These are phyloP conservation scores for Malassezia nana DNA, from an alignment of 1,284 basidiomycete genomes.

Conservation along the genomic window DNA sequence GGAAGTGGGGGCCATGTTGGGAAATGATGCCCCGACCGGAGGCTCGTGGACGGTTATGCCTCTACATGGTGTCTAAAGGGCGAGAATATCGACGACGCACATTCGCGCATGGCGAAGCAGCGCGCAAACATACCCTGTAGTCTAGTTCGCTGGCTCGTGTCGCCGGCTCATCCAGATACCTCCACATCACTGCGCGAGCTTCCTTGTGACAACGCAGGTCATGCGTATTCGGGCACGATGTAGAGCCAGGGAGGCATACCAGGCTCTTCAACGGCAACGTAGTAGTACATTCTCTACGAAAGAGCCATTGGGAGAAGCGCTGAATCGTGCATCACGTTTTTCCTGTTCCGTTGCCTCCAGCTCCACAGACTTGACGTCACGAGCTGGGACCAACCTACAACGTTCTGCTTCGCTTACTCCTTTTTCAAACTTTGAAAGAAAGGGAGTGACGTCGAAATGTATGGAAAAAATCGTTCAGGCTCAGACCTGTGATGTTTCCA, in stretches of 20 bases:
- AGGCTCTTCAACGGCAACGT: background rate
- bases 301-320: background rate
- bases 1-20: background rate
- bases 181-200: background rate
- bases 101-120: too few relatives aligned
- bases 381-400: background rate
- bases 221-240: background rate
- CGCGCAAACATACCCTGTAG: too few relatives aligned
- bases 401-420: background rate
- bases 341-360: background rate
- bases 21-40: background rate
- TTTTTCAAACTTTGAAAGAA: slow-evolving; percentile 13
- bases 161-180: too few relatives aligned
- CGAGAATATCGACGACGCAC: background rate
- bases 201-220: background rate
- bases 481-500: slow-evolving; percentile 15
- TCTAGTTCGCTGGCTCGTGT: too few relatives aligned
- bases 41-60: slow-evolving; percentile 8
- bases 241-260: background rate
- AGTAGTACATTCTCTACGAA: background rate
- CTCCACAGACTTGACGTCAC: background rate
- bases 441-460: slow-evolving; percentile 20
- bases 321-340: background rate
- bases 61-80: background rate
- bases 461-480: slow-evolving; percentile 25